These are phyloP conservation scores for Metschnikowia borealis DNA, from an alignment of 805 yeast genomes.

Conservation along the genomic window DNA sequence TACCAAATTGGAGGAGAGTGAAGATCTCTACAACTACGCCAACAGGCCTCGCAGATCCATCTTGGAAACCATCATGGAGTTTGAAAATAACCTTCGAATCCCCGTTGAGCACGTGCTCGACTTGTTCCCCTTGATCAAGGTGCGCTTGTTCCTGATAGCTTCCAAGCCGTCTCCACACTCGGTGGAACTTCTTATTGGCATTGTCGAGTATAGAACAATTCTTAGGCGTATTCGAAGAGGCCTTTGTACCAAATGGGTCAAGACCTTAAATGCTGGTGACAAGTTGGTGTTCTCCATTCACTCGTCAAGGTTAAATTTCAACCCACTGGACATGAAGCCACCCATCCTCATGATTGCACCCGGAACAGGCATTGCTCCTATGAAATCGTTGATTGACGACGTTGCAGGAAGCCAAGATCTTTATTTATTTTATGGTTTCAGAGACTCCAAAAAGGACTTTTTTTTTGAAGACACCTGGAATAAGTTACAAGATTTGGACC, in stretches of 20 bases:
- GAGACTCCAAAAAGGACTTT: slow-evolving; percentile 63
- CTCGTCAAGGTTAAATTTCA: slow-evolving; percentile 40
- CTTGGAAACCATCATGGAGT: slow-evolving; percentile 79
- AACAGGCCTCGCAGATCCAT: slow-evolving; percentile 87
- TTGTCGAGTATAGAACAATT: slow-evolving; percentile 83
- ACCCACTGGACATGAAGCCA: slow-evolving; percentile 16
- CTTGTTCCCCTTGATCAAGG: slow-evolving; percentile 71
- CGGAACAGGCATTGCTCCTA: slow-evolving; percentile 96
- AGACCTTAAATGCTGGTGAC: slow-evolving; percentile 45
- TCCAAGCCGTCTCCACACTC: slow-evolving; percentile 42
- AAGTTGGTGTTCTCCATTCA: slow-evolving; percentile 50
- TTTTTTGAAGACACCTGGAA: slow-evolving; percentile 58
- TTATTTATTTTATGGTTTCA: slow-evolving; percentile 70
- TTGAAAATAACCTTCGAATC: slow-evolving; percentile 61
- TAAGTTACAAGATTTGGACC: slow-evolving; percentile 25
- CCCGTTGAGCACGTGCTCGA: slow-evolving; percentile 78
- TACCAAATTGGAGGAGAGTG: slow-evolving; percentile 63
- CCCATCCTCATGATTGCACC: slow-evolving; percentile 77
- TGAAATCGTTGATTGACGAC: slow-evolving; percentile 62
- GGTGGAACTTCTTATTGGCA: slow-evolving; percentile 72
- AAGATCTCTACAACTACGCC: slow-evolving; percentile 87
- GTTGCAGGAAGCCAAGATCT: slow-evolving; percentile 30
- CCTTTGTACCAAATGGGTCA: slow-evolving; percentile 75
- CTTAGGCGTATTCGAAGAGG: slow-evolving; percentile 75
- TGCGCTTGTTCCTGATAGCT: slow-evolving; percentile 83